Evolutionary conservation across 371 early-diverging fungal species (phyloP).

Genomic region (Capillidium heterosporum): DNA sequence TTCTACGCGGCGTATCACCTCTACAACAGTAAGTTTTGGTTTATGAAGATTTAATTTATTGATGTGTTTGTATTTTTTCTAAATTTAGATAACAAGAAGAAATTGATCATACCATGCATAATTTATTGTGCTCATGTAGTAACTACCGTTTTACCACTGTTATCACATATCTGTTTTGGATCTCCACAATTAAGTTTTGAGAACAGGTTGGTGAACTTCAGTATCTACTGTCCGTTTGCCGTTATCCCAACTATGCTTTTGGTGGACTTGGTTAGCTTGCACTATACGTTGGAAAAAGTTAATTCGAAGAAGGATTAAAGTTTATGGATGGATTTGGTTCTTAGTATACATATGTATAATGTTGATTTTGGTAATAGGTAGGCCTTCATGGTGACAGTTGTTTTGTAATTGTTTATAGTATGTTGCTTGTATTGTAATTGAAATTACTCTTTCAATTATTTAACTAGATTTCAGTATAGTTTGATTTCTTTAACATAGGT

Average conservation of each 20-base stretch:
- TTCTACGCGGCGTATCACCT: slow-evolving; percentile 11
- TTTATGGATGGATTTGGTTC: no score
- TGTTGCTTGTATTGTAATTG: no score
- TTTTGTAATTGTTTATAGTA: no score
- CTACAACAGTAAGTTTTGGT: slow-evolving; percentile 5
- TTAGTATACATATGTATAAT: no score
- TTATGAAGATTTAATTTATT: neutral
- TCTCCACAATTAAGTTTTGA: slow-evolving; percentile 6
- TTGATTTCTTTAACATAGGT: no score
- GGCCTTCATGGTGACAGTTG: no score
- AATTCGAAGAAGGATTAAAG: no score
- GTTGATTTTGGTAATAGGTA: no score
- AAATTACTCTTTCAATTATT: no score
- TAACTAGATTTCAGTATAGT: no score
- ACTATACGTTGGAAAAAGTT: no score
- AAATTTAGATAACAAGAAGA: slow-evolving; percentile 9
- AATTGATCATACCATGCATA: slow-evolving; percentile 11
- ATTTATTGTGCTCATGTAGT: slow-evolving; percentile 16
- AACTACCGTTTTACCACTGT: slow-evolving; percentile 14
- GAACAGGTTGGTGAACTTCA: neutral
- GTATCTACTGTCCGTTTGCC: neutral
- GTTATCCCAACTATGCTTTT: neutral
- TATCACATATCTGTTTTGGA: slow-evolving; percentile 10
- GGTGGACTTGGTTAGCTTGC: neutral
- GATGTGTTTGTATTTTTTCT: neutral